Evolutionary conservation across 2,329 filamentous ascomycete species (phyloP).

Genomic region (Aspergillus uvarum): DNA sequence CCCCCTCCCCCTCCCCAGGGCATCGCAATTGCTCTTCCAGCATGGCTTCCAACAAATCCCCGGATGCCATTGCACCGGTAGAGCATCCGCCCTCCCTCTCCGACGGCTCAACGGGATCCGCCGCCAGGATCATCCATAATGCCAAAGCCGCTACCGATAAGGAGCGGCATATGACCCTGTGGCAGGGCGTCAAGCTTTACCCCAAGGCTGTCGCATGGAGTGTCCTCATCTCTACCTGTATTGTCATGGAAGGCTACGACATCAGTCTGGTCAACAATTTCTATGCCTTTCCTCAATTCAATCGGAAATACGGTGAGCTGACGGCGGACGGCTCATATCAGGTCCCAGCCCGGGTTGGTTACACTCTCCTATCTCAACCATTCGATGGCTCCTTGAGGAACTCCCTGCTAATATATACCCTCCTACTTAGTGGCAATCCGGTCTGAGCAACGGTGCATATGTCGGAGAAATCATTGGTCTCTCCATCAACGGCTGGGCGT

Average conservation of each 20-base stretch:
- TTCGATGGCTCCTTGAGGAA: not conserved
- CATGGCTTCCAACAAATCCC: constrained; percentile 32
- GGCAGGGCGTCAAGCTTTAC: constrained; percentile 77
- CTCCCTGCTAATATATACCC: constrained; percentile 14
- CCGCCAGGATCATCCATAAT: constrained; percentile 39
- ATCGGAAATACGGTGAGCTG: constrained; percentile 41
- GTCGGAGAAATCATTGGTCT: constrained; percentile 52
- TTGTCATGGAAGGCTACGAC: constrained; percentile 90
- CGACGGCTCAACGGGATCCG: constrained; percentile 24
- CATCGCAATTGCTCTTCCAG: constrained; percentile 10
- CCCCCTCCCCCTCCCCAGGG: not conserved
- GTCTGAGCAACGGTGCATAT: constrained; percentile 45
- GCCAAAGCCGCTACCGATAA: constrained; percentile 46
- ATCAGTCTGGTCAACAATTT: constrained; percentile 80
- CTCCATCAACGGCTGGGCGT: constrained; percentile 52
- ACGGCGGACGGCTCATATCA: constrained; percentile 37
- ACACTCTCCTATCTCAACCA: not conserved
- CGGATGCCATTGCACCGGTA: constrained; percentile 29
- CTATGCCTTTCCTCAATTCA: constrained; percentile 52
- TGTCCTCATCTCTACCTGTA: constrained; percentile 82
- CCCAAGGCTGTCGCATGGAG: constrained; percentile 85
- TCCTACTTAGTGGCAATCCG: constrained; percentile 44
- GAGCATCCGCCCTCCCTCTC: constrained; percentile 18
- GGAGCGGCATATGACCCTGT: constrained; percentile 66
- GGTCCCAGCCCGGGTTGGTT: constrained; percentile 40